phyloP scores from a whole-genome alignment of 805 yeast genomes.

The Osmozyma mogii region DNA sequence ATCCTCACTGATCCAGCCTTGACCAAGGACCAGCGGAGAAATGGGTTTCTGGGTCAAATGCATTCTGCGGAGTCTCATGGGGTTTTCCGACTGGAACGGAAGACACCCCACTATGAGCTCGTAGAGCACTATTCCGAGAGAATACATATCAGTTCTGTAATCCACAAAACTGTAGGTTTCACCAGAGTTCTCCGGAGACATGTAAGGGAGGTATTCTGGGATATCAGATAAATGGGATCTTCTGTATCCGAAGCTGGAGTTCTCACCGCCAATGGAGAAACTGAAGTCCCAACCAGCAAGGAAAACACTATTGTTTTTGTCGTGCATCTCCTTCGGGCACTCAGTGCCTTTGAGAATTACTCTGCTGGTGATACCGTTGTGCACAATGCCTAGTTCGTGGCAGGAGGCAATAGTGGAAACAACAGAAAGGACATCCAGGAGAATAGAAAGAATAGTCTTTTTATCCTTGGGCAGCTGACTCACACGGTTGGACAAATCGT shows the following conservation, averaged over 20 bases:
- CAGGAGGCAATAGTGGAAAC: constrained; percentile 12
- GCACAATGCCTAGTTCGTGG: constrained; percentile 21
- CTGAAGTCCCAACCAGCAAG: constrained; percentile 44
- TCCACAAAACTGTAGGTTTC: constrained; percentile 32
- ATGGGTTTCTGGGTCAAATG: constrained; percentile 34
- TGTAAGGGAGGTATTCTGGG: constrained; percentile 35
- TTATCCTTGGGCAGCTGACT: constrained; percentile 14
- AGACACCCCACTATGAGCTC: constrained; percentile 38
- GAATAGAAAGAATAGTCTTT: constrained; percentile 13
- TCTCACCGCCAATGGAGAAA: constrained; percentile 35
- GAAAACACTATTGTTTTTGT: constrained; percentile 1
- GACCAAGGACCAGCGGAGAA: constrained; percentile 27
- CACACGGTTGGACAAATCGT: constrained; percentile 11
- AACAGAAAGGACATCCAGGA: constrained; percentile 17
- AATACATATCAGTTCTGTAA: constrained; percentile 41
- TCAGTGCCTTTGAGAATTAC: constrained; percentile 27
- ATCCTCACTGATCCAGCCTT: constrained; percentile 18
- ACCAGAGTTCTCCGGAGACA: constrained; percentile 45
- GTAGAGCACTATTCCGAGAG: constrained; percentile 43
- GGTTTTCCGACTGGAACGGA: constrained; percentile 36
- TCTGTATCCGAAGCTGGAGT: constrained; percentile 33
- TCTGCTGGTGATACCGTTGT: constrained; percentile 38
- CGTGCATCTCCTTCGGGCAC: background rate
- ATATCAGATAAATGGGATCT: constrained; percentile 31
- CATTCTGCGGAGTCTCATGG: constrained; percentile 30